Percentiles rank a stretch among this genome's conserved stretches.
phyloP scores from a whole-genome alignment of 2,329 filamentous ascomycete species.

The Beauveria pseudobassiana region DNA sequence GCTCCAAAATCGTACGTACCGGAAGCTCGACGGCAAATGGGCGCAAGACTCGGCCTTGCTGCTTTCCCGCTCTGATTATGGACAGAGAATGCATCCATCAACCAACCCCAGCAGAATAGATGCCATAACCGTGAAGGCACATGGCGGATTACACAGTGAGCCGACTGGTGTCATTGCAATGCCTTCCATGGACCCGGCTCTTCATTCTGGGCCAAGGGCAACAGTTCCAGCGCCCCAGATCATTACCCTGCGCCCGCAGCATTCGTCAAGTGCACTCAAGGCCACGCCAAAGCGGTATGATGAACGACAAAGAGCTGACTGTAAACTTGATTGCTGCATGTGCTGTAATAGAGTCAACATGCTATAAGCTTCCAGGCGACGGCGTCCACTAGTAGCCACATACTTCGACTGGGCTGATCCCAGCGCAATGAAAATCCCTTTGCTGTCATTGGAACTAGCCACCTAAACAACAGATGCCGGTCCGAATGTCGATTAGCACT shows the following conservation, averaged over 20 bases:
- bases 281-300: neutral
- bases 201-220: neutral
- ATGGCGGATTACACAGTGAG: neutral
- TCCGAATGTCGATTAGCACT: no score
- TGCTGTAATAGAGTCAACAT: no score
- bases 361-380: no score
- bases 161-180: neutral
- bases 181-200: neutral
- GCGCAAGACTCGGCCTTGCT: neutral
- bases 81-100: neutral
- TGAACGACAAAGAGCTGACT: neutral
- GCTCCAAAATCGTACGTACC: neutral
- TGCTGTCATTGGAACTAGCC: neutral
- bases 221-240: neutral
- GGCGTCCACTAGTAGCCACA: no score
- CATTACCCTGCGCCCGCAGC: neutral
- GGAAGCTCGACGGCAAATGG: neutral
- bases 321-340: no score
- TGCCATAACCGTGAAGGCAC: neutral
- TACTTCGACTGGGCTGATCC: no score
- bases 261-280: neutral
- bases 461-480: no score
- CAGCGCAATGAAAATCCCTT: no score
- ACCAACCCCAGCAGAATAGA: neutral
- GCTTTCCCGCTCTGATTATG: neutral